These are phyloP conservation scores for Scutellaria minor DNA, from an alignment of 257 asterid species.

Conservation along the genomic window DNA sequence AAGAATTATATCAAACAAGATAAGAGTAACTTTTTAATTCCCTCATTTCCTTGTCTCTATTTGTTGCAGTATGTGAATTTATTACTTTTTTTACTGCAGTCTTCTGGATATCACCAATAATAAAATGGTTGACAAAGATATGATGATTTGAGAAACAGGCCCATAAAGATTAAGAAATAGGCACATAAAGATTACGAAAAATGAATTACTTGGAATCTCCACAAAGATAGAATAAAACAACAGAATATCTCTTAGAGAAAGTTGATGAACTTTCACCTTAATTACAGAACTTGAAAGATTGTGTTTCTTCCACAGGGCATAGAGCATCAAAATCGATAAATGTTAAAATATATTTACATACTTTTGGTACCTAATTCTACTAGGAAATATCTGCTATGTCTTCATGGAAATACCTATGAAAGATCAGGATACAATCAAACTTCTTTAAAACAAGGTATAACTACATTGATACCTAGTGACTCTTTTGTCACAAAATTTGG, in stretches of 20 bases:
- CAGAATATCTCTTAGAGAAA: neutral
- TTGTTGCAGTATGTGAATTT: neutral
- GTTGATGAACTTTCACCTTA: neutral
- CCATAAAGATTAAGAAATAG: neutral
- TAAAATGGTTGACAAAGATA: neutral
- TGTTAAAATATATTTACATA: neutral
- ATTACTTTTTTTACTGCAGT: slow-evolving; percentile 5
- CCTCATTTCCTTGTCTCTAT: slow-evolving; percentile 1
- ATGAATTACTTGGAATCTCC: neutral
- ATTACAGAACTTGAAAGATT: neutral
- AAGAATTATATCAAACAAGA: neutral
- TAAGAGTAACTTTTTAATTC: neutral
- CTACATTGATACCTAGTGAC: too few species aligned
- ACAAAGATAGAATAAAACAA: neutral
- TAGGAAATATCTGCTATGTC: too few species aligned
- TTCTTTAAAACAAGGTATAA: too few species aligned
- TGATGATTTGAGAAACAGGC: neutral
- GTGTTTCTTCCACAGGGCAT: neutral
- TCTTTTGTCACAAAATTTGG: too few species aligned
- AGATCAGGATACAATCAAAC: neutral
- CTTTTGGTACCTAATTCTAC: neutral
- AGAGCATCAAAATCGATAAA: neutral
- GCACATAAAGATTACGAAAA: neutral
- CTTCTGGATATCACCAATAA: neutral
- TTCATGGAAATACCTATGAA: neutral